Percentiles rank a stretch among this genome's conserved stretches.
Evolutionary conservation across 768 basidiomycete genomes (phyloP).

Genomic region (Tylopilus cervinicoccineus): DNA sequence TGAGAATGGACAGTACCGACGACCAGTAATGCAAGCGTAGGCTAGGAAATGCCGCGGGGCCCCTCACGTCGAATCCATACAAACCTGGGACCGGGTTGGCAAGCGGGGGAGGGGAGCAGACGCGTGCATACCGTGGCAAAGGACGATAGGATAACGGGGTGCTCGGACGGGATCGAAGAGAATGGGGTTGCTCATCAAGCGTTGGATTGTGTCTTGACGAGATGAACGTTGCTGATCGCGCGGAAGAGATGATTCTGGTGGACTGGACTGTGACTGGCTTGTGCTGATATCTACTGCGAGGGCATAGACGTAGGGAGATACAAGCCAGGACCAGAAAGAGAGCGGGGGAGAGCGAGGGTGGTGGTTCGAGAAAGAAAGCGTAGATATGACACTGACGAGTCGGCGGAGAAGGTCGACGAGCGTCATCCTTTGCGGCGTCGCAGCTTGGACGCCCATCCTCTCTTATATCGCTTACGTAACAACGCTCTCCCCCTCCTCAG

Average conservation of each 20-base stretch:
- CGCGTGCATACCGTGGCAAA: conserved; percentile 80
- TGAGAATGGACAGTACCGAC: conserved; percentile 75
- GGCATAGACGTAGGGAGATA: conserved; percentile 3
- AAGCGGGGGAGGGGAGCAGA: background rate
- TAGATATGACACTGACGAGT: conserved; percentile 63
- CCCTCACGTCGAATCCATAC: conserved; percentile 92
- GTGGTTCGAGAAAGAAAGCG: conserved; percentile 66
- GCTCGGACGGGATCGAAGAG: conserved; percentile 73
- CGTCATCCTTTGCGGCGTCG: conserved; percentile 32
- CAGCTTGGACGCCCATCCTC: too few relatives aligned
- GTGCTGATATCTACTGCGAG: background rate
- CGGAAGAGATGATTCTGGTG: background rate
- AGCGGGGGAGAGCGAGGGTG: background rate
- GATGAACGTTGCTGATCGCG: conserved; percentile 4
- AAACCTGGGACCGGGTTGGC: conserved; percentile 54
- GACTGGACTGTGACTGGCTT: background rate
- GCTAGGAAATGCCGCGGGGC: conserved; percentile 76
- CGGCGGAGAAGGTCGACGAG: conserved; percentile 60
- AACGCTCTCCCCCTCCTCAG: background rate
- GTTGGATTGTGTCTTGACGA: conserved; percentile 46
- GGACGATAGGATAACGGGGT: conserved; percentile 86
- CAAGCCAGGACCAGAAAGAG: conserved; percentile 14
- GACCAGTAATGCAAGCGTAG: conserved; percentile 94
- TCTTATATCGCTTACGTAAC: conserved; percentile 10
- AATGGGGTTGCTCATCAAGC: conserved; percentile 69